Evolutionary conservation across 2,329 filamentous ascomycete species (phyloP).

Genomic region (Neopestalotiopsis sp.): DNA sequence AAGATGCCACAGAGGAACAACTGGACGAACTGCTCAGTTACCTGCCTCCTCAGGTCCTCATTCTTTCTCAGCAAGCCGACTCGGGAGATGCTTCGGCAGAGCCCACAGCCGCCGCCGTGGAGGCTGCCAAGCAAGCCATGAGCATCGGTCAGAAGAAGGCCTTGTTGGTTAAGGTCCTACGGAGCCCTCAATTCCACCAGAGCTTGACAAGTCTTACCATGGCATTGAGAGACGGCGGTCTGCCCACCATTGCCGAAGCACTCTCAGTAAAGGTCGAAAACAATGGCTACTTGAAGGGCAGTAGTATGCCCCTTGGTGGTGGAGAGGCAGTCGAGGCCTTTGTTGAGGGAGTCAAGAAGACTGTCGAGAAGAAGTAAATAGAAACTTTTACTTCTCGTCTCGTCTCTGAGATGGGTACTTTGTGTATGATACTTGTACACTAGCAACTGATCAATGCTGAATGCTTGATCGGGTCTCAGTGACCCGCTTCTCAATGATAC

Average conservation of each 20-base stretch:
- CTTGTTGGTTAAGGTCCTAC: slow-evolving; percentile 80
- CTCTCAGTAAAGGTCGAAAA: slow-evolving; percentile 81
- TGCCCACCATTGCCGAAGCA: slow-evolving; percentile 89
- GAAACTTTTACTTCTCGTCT: neutral
- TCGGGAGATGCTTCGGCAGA: slow-evolving; percentile 64
- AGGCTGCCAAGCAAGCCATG: slow-evolving; percentile 76
- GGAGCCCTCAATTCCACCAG: slow-evolving; percentile 90
- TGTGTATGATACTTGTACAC: too few species aligned
- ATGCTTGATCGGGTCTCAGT: too few species aligned
- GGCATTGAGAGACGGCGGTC: slow-evolving; percentile 85
- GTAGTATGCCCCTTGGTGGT: slow-evolving; percentile 84
- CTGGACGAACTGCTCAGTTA: slow-evolving; percentile 78
- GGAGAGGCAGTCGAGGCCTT: slow-evolving; percentile 91
- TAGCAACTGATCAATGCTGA: too few species aligned
- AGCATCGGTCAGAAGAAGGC: slow-evolving; percentile 77
- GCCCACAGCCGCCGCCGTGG: slow-evolving; percentile 69
- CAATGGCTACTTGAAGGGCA: slow-evolving; percentile 79
- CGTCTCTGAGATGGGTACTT: too few species aligned
- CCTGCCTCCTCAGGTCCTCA: slow-evolving; percentile 78
- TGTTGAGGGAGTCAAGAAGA: slow-evolving; percentile 84
- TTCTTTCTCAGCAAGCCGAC: slow-evolving; percentile 74
- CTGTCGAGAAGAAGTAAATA: slow-evolving; percentile 64
- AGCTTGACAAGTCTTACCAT: slow-evolving; percentile 84
- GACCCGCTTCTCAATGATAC: too few species aligned
- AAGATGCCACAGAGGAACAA: slow-evolving; percentile 65